A percentile compares a stretch with the other conserved stretches of the same genome.
Conservation (phyloP, 805 yeast species). For the Kurtzmaniella fragi region DNA sequence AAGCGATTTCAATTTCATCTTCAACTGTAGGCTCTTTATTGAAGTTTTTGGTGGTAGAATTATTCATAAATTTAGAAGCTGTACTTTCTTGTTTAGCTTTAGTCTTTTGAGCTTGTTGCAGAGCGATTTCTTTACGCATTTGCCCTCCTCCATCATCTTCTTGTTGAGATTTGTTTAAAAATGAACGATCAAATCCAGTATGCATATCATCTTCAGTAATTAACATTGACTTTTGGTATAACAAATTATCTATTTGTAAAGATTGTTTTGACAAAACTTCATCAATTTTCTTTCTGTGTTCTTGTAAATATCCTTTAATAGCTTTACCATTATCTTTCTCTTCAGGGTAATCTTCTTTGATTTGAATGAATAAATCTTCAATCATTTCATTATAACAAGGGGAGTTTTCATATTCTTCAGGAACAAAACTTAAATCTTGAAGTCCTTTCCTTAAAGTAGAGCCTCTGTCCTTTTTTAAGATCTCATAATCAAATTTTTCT, state of each 20-base stretch:
- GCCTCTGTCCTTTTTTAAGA: slow-evolving; percentile 30
- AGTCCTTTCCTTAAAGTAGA: slow-evolving; percentile 43
- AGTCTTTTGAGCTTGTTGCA: slow-evolving; percentile 1
- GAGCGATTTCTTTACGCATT: not conserved
- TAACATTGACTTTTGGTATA: slow-evolving; percentile 64
- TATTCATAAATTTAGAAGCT: slow-evolving; percentile 17
- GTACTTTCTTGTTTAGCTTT: slow-evolving; percentile 14
- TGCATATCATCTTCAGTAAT: slow-evolving; percentile 89
- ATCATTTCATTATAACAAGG: slow-evolving; percentile 89
- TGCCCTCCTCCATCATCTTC: slow-evolving; percentile 13
- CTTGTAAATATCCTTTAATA: slow-evolving; percentile 36
- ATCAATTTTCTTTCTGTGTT: slow-evolving; percentile 68
- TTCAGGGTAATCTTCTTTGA: slow-evolving; percentile 55
- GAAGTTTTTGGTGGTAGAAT: not conserved
- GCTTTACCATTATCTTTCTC: slow-evolving; percentile 34
- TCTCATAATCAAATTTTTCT: slow-evolving; percentile 50
- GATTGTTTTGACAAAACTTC: slow-evolving; percentile 59
- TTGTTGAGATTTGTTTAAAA: slow-evolving; percentile 55
- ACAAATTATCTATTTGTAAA: slow-evolving; percentile 60
- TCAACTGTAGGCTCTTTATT: slow-evolving; percentile 3
- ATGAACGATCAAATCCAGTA: slow-evolving; percentile 86
- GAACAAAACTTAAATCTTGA: slow-evolving; percentile 30
- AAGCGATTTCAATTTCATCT: slow-evolving; percentile 3
- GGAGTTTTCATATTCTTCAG: slow-evolving; percentile 35
- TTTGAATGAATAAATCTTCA: slow-evolving; percentile 79